Conservation (phyloP, 257 asterid species). For the Solanum sitiens region DNA sequence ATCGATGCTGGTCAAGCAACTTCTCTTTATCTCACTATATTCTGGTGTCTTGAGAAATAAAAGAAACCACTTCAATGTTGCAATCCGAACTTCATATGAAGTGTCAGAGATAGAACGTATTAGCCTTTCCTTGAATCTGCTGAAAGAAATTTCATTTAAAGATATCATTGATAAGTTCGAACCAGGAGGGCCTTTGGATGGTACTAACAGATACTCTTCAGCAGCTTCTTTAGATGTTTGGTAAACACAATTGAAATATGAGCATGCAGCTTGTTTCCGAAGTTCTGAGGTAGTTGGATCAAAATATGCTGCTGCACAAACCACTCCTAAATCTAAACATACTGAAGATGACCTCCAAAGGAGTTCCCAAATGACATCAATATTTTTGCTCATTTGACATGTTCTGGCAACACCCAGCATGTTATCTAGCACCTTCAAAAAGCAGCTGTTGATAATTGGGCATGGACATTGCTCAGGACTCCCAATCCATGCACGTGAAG, state of each 20-base stretch:
- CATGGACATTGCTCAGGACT: slow-evolving; percentile 56
- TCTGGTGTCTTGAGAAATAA: slow-evolving; percentile 42
- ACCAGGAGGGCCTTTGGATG: slow-evolving; percentile 23
- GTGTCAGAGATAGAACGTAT: slow-evolving; percentile 49
- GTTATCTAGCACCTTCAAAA: slow-evolving; percentile 53
- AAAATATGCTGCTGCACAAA: slow-evolving; percentile 29
- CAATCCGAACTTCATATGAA: slow-evolving; percentile 80
- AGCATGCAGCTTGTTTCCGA: slow-evolving; percentile 78
- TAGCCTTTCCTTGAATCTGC: slow-evolving; percentile 50
- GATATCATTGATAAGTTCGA: slow-evolving; percentile 19
- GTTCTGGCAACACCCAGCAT: slow-evolving; percentile 75
- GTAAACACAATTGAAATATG: slow-evolving; percentile 71
- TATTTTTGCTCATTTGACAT: slow-evolving; percentile 37
- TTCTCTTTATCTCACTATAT: slow-evolving; percentile 26
- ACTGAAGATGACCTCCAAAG: slow-evolving; percentile 67
- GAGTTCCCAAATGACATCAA: slow-evolving; percentile 49
- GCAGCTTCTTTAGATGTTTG: slow-evolving; percentile 44
- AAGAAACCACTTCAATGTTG: slow-evolving; percentile 79
- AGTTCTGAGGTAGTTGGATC: slow-evolving; percentile 83
- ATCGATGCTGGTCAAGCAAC: slow-evolving; percentile 37
- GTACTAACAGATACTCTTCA: slow-evolving; percentile 34
- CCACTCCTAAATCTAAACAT: slow-evolving; percentile 46
- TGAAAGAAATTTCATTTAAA: slow-evolving; percentile 27
- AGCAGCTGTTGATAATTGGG: slow-evolving; percentile 61
- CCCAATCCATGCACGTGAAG: slow-evolving; percentile 64